Percentiles rank a stretch among this genome's conserved stretches.
These are phyloP conservation scores for Coniferiporia weirii DNA, from an alignment of 1,284 basidiomycete genomes.

Conservation along the genomic window DNA sequence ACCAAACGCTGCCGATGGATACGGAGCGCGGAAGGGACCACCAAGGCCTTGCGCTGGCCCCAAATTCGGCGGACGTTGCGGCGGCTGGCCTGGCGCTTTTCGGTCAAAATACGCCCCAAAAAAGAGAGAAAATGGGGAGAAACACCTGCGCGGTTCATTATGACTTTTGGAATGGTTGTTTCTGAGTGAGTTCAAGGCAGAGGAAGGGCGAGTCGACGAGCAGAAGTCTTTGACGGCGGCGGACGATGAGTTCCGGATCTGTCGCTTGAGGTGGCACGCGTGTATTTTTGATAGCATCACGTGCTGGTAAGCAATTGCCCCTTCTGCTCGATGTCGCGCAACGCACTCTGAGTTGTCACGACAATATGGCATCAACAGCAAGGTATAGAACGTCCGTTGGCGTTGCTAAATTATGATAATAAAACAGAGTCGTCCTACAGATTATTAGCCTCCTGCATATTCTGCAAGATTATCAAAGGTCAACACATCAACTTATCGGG, in stretches of 20 bases:
- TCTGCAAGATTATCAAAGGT: slow-evolving; percentile 92
- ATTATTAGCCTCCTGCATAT: slow-evolving; percentile 62
- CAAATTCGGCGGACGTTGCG: slow-evolving; percentile 69
- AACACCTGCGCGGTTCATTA: slow-evolving; percentile 24
- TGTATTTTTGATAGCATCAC: background rate
- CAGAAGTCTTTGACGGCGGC: background rate
- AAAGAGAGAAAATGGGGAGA: background rate
- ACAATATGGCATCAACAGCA: background rate
- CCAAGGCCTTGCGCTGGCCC: slow-evolving; percentile 57
- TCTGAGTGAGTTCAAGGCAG: background rate
- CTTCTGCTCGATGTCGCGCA: background rate
- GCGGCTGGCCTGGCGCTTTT: slow-evolving; percentile 58
- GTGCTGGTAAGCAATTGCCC: background rate
- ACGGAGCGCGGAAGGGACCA: slow-evolving; percentile 60
- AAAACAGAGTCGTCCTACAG: slow-evolving; percentile 26
- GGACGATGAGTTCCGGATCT: slow-evolving; percentile 3
- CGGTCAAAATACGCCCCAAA: background rate
- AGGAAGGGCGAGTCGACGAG: background rate
- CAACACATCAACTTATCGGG: slow-evolving; percentile 1
- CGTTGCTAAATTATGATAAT: background rate
- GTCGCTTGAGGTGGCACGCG: background rate
- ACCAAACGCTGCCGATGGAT: slow-evolving; percentile 45
- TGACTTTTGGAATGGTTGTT: background rate
- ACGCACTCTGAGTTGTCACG: background rate
- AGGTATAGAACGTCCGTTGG: background rate